A percentile compares a stretch with the other conserved stretches of the same genome.
Conservation (phyloP, 1,139 yeast genomes). For the Blastobotrys proliferans region DNA sequence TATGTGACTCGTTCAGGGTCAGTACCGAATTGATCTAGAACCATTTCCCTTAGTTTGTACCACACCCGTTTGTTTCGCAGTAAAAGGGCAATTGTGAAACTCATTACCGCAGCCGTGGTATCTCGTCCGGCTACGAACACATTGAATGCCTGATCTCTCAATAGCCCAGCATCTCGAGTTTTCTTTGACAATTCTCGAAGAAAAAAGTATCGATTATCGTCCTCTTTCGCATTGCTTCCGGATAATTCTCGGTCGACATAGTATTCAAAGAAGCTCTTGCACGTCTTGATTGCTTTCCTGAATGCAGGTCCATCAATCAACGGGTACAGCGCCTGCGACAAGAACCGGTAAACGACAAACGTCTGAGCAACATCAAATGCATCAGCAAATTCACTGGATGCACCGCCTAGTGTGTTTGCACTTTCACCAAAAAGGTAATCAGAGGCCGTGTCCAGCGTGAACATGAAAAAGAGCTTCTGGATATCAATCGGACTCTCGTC, state of each 20-base stretch:
- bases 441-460: slow-evolving; percentile 55
- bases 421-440: slow-evolving; percentile 55
- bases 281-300: slow-evolving; percentile 26
- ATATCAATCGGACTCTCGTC: slow-evolving; percentile 36
- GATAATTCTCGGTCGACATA: slow-evolving; percentile 31
- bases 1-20: slow-evolving; percentile 34
- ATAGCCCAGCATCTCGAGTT: slow-evolving; percentile 44
- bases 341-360: slow-evolving; percentile 3
- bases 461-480: slow-evolving; percentile 46
- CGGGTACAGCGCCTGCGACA: slow-evolving; percentile 11
- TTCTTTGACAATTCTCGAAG: slow-evolving; percentile 47
- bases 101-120: slow-evolving; percentile 49
- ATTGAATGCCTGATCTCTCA: slow-evolving; percentile 49
- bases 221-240: slow-evolving; percentile 28
- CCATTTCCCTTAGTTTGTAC: slow-evolving; percentile 26
- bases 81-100: slow-evolving; percentile 45
- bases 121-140: slow-evolving; percentile 51
- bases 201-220: slow-evolving; percentile 35
- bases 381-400: slow-evolving; percentile 18
- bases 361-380: slow-evolving; percentile 7
- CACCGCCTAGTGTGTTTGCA: slow-evolving; percentile 35
- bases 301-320: slow-evolving; percentile 28
- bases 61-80: slow-evolving; percentile 43
- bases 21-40: slow-evolving; percentile 28
- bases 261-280: slow-evolving; percentile 34